Evolutionary conservation across 306 rosid genomes (phyloP).

Genomic region (Neltuma alba): DNA sequence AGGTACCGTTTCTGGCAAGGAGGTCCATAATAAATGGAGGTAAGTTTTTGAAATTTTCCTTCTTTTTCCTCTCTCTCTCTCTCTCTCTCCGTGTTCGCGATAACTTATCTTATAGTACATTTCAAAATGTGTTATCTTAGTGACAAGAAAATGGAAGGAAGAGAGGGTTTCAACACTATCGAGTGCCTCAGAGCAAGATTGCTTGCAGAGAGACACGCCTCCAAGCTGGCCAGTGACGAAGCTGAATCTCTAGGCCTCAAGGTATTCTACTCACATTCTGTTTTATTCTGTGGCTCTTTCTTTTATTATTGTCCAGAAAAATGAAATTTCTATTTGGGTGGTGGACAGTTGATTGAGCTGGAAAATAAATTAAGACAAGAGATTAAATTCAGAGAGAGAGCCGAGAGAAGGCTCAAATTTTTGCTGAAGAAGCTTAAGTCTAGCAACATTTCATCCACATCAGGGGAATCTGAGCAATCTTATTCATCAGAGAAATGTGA

Average conservation of each 20-base stretch:
- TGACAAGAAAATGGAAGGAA: conserved; percentile 48
- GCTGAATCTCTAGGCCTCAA: conserved; percentile 50
- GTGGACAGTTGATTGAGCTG: conserved; percentile 51
- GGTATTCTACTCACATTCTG: conserved; percentile 38
- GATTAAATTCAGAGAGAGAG: conserved; percentile 51
- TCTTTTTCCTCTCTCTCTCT: not conserved
- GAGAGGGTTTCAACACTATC: conserved; percentile 48
- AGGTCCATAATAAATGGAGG: conserved; percentile 48
- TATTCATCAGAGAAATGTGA: conserved; percentile 16
- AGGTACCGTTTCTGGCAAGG: conserved; percentile 22
- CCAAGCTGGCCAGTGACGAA: conserved; percentile 57
- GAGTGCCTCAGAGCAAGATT: conserved; percentile 78
- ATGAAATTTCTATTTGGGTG: not conserved
- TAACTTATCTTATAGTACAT: conserved; percentile 14
- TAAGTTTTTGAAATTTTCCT: conserved; percentile 27
- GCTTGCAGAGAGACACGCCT: conserved; percentile 76
- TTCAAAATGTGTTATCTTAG: conserved; percentile 41
- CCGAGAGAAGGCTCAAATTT: conserved; percentile 58
- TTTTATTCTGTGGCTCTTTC: not conserved
- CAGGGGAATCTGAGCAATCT: conserved; percentile 36
- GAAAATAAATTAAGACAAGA: conserved; percentile 53
- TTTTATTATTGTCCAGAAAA: not conserved
- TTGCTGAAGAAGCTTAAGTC: conserved; percentile 58
- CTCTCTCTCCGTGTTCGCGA: not conserved
- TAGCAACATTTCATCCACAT: conserved; percentile 34